Percentiles rank a stretch among this genome's conserved stretches.
These are phyloP conservation scores for Phytopythium vexans DNA, from an alignment of 352 stramenopile genomes.

Conservation along the genomic window DNA sequence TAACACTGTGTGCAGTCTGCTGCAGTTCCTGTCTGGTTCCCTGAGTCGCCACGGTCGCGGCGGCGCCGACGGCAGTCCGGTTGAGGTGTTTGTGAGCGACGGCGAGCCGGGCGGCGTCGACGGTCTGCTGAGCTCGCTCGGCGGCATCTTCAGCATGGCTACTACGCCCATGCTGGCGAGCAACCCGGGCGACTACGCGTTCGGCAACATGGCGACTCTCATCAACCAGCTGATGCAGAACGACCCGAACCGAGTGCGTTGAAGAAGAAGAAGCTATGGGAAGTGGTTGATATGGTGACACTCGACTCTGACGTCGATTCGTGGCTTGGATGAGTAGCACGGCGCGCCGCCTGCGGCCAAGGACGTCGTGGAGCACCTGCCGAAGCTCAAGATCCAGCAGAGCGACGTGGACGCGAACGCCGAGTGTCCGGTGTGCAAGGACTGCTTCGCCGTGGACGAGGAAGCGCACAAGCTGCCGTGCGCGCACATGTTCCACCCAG, in stretches of 20 bases:
- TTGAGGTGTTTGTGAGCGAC: slow-evolving; percentile 79
- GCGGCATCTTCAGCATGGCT: slow-evolving; percentile 40
- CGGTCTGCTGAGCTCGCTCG: slow-evolving; percentile 58
- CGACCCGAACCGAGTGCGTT: slow-evolving; percentile 75
- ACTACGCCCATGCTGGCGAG: slow-evolving; percentile 36
- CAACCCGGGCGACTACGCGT: slow-evolving; percentile 80
- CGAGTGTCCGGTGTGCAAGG: slow-evolving; percentile 86
- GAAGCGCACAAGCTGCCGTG: slow-evolving; percentile 75
- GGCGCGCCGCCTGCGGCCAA: slow-evolving; percentile 75
- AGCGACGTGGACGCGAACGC: slow-evolving; percentile 69
- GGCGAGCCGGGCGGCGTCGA: slow-evolving; percentile 33
- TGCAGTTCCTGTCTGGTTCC: slow-evolving; percentile 41
- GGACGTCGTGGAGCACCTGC: slow-evolving; percentile 68
- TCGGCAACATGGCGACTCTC: slow-evolving; percentile 79
- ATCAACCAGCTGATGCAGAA: slow-evolving; percentile 91
- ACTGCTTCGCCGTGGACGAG: slow-evolving; percentile 77
- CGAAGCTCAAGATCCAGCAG: slow-evolving; percentile 71
- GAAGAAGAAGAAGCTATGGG: not conserved
- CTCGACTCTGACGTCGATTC: slow-evolving; percentile 6
- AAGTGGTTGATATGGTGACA: slow-evolving; percentile 1
- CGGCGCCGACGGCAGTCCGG: slow-evolving; percentile 60
- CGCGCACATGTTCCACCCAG: slow-evolving; percentile 73
- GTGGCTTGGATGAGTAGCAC: slow-evolving; percentile 37
- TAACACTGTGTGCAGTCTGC: slow-evolving; percentile 19
- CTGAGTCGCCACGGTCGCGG: slow-evolving; percentile 42